Conservation (phyloP, 2,329 filamentous ascomycete species). For the Capronia coronata region DNA sequence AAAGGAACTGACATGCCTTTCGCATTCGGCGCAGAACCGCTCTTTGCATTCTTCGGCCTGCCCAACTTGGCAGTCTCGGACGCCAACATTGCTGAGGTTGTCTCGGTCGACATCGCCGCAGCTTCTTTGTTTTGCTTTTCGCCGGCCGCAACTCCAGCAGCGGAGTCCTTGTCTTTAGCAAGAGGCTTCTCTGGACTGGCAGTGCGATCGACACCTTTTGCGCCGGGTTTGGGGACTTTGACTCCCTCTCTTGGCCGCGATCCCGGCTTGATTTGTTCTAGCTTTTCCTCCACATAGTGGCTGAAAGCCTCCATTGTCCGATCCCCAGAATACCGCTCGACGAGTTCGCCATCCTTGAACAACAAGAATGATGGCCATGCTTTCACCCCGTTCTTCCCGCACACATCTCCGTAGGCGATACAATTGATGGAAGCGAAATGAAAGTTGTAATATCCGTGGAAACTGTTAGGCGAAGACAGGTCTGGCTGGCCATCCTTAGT, state of each 20-base stretch:
- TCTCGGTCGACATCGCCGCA: constrained; percentile 34
- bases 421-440: constrained; percentile 84
- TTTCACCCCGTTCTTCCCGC: constrained; percentile 58
- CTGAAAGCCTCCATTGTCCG: constrained; percentile 63
- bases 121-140: constrained; percentile 39
- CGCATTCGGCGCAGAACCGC: constrained; percentile 58
- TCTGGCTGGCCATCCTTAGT: constrained; percentile 44
- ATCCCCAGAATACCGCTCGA: constrained; percentile 58
- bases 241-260: constrained; percentile 63
- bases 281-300: constrained; percentile 63
- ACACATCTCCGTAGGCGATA: constrained; percentile 72
- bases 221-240: constrained; percentile 66
- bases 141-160: constrained; percentile 35
- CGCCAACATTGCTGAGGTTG: constrained; percentile 29
- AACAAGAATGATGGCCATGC: constrained; percentile 72
- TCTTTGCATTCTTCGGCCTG: constrained; percentile 48
- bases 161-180: constrained; percentile 41
- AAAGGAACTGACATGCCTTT: constrained; percentile 68
- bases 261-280: constrained; percentile 74
- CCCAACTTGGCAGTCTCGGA: constrained; percentile 36
- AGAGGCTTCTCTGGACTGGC: constrained; percentile 35
- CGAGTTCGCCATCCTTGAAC: constrained; percentile 68
- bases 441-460: constrained; percentile 80
- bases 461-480: constrained; percentile 53
- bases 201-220: constrained; percentile 43